Percentiles rank a stretch among this genome's conserved stretches.
These are phyloP conservation scores for Candida nemodendra DNA, from an alignment of 805 yeast species.

Conservation along the genomic window DNA sequence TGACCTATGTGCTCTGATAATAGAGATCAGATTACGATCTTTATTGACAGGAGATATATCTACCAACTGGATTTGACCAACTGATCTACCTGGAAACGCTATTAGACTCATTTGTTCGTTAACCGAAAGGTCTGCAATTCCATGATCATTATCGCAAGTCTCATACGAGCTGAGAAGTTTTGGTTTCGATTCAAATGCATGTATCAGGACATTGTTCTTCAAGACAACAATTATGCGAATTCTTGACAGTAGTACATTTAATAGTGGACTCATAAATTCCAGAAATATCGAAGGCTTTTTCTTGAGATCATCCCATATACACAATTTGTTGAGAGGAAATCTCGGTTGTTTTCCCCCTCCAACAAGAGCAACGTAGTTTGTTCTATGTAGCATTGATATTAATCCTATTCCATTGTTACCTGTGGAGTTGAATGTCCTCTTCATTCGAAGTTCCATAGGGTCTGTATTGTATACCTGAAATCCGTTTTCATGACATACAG, in stretches of 20 bases:
- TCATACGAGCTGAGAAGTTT: constrained; percentile 60
- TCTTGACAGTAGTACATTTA: constrained; percentile 72
- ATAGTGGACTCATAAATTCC: constrained; percentile 74
- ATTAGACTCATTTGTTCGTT: constrained; percentile 38
- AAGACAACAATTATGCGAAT: constrained; percentile 73
- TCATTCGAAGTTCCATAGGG: constrained; percentile 77
- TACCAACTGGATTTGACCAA: constrained; percentile 79
- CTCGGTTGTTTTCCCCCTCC: constrained; percentile 87
- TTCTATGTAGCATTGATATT: constrained; percentile 81
- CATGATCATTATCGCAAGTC: constrained; percentile 60
- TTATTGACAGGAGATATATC: constrained; percentile 67
- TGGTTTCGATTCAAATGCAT: constrained; percentile 82
- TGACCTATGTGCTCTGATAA: constrained; percentile 76
- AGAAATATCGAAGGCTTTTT: constrained; percentile 67
- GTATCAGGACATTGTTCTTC: constrained; percentile 64
- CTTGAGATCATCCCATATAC: constrained; percentile 91
- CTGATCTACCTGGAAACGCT: constrained; percentile 74
- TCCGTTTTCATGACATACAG: constrained; percentile 77
- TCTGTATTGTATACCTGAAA: constrained; percentile 83
- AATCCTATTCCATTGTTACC: constrained; percentile 68
- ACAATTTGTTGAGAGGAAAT: constrained; percentile 73
- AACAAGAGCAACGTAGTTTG: constrained; percentile 84
- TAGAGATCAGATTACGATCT: constrained; percentile 60
- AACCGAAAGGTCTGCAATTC: constrained; percentile 52
- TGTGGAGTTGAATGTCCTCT: constrained; percentile 44